Evolutionary conservation across 306 rosid genomes (phyloP).

Genomic region (Medicago lupulina): DNA sequence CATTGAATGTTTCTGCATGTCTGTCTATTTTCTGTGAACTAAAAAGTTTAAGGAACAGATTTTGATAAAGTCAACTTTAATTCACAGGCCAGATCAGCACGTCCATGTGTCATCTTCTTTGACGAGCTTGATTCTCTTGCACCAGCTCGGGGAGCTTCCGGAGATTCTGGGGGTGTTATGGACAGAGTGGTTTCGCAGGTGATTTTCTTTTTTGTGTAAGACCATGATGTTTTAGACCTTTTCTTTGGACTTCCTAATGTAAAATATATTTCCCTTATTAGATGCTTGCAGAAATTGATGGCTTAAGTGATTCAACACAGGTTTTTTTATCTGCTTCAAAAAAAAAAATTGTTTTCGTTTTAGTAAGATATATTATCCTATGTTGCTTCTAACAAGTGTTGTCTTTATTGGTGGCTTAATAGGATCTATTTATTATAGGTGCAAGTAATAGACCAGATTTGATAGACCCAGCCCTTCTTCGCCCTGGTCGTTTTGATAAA

Average conservation of each 20-base stretch:
- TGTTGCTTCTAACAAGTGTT: conserved; percentile 41
- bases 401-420: conserved; percentile 41
- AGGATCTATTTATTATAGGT: conserved; percentile 95
- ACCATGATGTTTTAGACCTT: conserved; percentile 12
- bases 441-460: conserved; percentile 99
- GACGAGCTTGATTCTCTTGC: conserved; percentile 99
- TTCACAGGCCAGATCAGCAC: conserved; percentile 89
- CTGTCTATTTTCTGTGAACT: background rate
- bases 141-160: conserved; percentile 96
- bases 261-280: conserved; percentile 41
- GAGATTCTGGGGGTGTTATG: conserved; percentile 98
- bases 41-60: conserved; percentile 16
- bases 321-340: conserved; percentile 45
- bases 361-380: conserved; percentile 20
- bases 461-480: conserved; percentile 93
- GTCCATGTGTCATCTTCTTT: conserved; percentile 95
- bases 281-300: conserved; percentile 99
- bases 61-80: conserved; percentile 33
- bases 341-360: background rate
- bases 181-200: conserved; percentile 99
- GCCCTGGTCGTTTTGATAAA: conserved; percentile 96
- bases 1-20: background rate
- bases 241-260: conserved; percentile 39
- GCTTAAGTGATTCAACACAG: conserved; percentile 91
- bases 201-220: conserved; percentile 35